Evolutionary conservation across 148 eudicot species (phyloP), one percentile per base, ranked within the genome.

Genomic region (Persicaria tinctoria): DNA sequence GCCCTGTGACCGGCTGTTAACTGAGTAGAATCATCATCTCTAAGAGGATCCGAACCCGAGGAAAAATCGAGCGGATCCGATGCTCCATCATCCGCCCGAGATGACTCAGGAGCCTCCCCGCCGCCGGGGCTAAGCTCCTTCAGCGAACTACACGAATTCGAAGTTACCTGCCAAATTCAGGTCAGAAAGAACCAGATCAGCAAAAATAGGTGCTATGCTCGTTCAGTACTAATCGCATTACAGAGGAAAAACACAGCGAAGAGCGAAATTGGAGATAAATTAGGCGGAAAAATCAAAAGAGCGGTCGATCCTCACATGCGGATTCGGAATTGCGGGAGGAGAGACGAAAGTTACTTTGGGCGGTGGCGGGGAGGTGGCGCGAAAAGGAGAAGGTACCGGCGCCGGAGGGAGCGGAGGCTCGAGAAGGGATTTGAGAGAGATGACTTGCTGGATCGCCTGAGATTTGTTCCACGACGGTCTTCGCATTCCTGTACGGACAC

Each of bases 381-480:
- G 68, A 63, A 63, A 44, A 23, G 68, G 68, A 5, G 23, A 27
- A 17, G 57, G 4, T 0, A 14, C 17, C 57, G 79, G 41, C 20
- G 57, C 57, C 88, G 81, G 72, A 69, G 83, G 82, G 5, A 90
- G 81, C 77, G 92, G 16, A 16, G 91, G 81, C 78, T 91, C 97
- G 46, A 94, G 89, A 56, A 94, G 88, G 62, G 86, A 82, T 84
- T 94, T 94, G 46, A 94, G 89, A 14, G 89, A 90, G 56, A 94
- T 90, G 3, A 94, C 98, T 69, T 94, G 97, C 76, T 94, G 98
- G 76, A 91, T 94, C 86, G 97, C 98, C 85, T 94, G 97, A n/a
- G 96, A 94, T 85, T 94, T 94, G 88, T 94, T 94, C 97, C 98
- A 94, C 18, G 97, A 94, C 66, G 98, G 98, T 55, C 96, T 77